A percentile compares a stretch with the other conserved stretches of the same genome.
Conservation (phyloP, 2,329 filamentous ascomycete genomes). For the Beauveria australis region DNA sequence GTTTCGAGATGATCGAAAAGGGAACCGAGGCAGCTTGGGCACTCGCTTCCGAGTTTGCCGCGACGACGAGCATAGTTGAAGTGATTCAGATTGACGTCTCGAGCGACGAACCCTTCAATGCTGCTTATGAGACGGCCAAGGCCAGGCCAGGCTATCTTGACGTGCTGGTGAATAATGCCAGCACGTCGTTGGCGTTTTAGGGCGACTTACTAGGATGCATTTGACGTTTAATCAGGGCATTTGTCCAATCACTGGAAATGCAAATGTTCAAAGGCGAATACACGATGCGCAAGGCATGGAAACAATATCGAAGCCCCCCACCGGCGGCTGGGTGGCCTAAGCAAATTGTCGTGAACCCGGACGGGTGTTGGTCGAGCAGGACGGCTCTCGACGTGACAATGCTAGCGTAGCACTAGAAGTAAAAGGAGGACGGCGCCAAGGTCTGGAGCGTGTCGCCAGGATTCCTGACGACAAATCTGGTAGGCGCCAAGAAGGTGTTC, state of each 20-base stretch:
- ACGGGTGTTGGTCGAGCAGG: constrained; percentile 33
- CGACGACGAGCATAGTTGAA: constrained; percentile 31
- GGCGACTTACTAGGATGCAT: not conserved
- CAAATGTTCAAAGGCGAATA: constrained; percentile 18
- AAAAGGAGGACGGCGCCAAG: constrained; percentile 33
- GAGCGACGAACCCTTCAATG: constrained; percentile 24
- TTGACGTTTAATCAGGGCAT: not conserved
- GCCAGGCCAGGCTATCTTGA: constrained; percentile 22
- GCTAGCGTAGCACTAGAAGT: constrained; percentile 32
- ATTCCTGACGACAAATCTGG: constrained; percentile 31
- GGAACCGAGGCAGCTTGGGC: constrained; percentile 26
- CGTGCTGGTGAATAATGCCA: constrained; percentile 26
- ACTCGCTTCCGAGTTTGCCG: constrained; percentile 30
- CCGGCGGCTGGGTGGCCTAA: constrained; percentile 32
- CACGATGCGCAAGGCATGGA: constrained; percentile 31
- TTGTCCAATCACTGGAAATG: constrained; percentile 32
- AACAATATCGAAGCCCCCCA: constrained; percentile 19
- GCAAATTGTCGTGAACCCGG: constrained; percentile 1
- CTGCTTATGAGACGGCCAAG: constrained; percentile 20
- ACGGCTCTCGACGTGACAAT: constrained; percentile 41
- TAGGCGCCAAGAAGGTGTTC: constrained; percentile 17
- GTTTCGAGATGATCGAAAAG: not conserved
- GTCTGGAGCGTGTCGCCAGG: constrained; percentile 32
- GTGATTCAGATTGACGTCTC: constrained; percentile 24
- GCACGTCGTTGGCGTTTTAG: constrained; percentile 14